These are phyloP conservation scores for Gnaphalium uliginosum DNA, from an alignment of 129 eudicot genomes.

Conservation along the genomic window DNA sequence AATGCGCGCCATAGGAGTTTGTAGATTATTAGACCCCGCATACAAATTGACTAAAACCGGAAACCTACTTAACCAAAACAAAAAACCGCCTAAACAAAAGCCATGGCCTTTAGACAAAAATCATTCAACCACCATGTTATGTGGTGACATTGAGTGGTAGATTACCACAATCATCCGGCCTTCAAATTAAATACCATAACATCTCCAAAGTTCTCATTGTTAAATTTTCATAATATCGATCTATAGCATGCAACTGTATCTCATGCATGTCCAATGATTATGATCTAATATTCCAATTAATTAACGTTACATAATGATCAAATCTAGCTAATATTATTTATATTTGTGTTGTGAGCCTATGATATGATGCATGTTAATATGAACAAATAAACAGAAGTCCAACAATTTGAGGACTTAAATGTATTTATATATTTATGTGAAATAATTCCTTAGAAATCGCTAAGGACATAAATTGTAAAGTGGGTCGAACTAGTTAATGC, in stretches of 20 bases:
- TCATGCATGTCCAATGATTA: neutral
- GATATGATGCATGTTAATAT: neutral
- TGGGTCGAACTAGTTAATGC: too few relatives aligned
- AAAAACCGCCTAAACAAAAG: slow-evolving; percentile 11
- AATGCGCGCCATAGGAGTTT: neutral
- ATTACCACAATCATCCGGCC: neutral
- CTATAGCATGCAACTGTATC: neutral
- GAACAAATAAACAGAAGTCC: neutral
- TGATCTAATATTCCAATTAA: neutral
- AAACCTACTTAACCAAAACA: slow-evolving; percentile 11
- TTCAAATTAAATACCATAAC: too few relatives aligned
- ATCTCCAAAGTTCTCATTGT: neutral
- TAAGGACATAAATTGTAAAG: too few relatives aligned
- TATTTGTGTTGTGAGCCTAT: neutral
- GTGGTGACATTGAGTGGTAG: slow-evolving; percentile 26
- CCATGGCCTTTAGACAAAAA: slow-evolving; percentile 10
- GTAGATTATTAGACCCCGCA: slow-evolving; percentile 15
- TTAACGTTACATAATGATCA: neutral
- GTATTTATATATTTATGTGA: too few relatives aligned
- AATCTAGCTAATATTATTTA: neutral
- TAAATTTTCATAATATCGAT: neutral
- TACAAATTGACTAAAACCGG: slow-evolving; percentile 12
- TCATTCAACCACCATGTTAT: slow-evolving; percentile 14
- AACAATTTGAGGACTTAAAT: neutral
- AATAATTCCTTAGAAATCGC: too few relatives aligned